These are phyloP conservation scores for Baorangia bicolor DNA, from an alignment of 768 basidiomycete genomes.

Conservation along the genomic window DNA sequence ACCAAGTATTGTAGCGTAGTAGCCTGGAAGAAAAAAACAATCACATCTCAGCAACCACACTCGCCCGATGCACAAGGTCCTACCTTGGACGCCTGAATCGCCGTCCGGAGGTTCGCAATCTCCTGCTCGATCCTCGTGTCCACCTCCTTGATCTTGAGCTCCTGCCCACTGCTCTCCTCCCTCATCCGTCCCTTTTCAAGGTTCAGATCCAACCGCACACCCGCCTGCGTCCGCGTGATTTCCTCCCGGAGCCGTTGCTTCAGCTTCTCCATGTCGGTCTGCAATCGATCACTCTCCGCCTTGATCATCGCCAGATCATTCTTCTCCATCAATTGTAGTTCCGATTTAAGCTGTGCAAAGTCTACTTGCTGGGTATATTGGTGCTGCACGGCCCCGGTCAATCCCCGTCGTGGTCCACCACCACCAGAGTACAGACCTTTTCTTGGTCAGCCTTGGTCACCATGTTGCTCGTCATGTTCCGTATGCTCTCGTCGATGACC, in stretches of 20 bases:
- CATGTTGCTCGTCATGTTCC: constrained; percentile 95
- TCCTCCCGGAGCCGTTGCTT: constrained; percentile 93
- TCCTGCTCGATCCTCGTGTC: constrained; percentile 97
- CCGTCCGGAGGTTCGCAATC: constrained; percentile 80
- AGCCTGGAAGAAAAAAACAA: constrained; percentile 43
- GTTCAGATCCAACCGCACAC: constrained; percentile 92
- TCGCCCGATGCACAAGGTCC: neutral
- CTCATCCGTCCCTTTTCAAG: constrained; percentile 95
- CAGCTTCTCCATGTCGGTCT: constrained; percentile 89
- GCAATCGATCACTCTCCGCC: constrained; percentile 93
- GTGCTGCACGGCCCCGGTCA: constrained; percentile 47
- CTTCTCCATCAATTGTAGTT: constrained; percentile 94
- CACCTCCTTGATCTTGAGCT: constrained; percentile 96
- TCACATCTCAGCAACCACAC: constrained; percentile 1
- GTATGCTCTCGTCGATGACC: constrained; percentile 95
- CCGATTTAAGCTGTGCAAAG: constrained; percentile 94
- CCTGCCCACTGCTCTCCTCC: constrained; percentile 88
- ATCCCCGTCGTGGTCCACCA: neutral
- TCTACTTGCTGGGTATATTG: constrained; percentile 96
- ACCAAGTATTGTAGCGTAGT: constrained; percentile 86
- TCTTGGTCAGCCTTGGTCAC: constrained; percentile 96
- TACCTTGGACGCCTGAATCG: constrained; percentile 85
- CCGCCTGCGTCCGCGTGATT: constrained; percentile 87
- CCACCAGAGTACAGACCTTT: constrained; percentile 58
- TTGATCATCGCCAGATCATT: constrained; percentile 95